These are phyloP conservation scores for Beauveria brongniartii DNA, from an alignment of 2,329 filamentous ascomycete genomes.

Conservation along the genomic window DNA sequence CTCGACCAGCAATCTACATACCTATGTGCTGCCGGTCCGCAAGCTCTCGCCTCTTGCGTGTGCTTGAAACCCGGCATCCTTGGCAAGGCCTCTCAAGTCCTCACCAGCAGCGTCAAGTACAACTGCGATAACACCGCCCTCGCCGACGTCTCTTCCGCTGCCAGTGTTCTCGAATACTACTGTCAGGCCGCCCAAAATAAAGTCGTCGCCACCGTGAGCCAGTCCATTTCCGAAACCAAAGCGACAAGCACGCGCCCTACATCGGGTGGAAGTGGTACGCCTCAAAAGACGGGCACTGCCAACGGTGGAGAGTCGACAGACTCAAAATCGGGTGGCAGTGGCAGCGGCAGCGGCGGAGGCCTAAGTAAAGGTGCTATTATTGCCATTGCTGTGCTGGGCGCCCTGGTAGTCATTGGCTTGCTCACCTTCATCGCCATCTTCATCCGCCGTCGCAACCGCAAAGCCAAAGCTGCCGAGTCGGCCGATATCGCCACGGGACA, in stretches of 20 bases:
- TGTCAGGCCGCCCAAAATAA: slow-evolving; percentile 35
- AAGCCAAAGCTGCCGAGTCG: background rate
- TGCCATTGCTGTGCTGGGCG: slow-evolving; percentile 3
- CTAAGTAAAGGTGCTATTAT: slow-evolving; percentile 4
- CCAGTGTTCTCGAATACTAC: slow-evolving; percentile 33
- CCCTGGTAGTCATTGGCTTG: background rate
- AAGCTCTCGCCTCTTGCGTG: slow-evolving; percentile 37
- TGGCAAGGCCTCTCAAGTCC: slow-evolving; percentile 25
- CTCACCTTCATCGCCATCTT: background rate
- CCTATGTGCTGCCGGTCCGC: slow-evolving; percentile 33
- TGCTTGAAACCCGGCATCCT: slow-evolving; percentile 37
- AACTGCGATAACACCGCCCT: slow-evolving; percentile 29
- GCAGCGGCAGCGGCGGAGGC: background rate
- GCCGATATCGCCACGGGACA: background rate
- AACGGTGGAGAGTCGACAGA: background rate
- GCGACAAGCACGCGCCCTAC: background rate
- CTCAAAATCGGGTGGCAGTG: background rate
- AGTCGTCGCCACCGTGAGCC: slow-evolving; percentile 29
- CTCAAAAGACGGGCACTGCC: background rate
- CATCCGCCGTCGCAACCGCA: slow-evolving; percentile 6
- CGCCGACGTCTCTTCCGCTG: slow-evolving; percentile 33
- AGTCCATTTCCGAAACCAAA: slow-evolving; percentile 19
- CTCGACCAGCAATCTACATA: slow-evolving; percentile 2
- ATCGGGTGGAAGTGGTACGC: background rate
- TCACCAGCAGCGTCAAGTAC: slow-evolving; percentile 31